phyloP scores from a whole-genome alignment of 768 basidiomycete species.

The Lactarius vividus region DNA sequence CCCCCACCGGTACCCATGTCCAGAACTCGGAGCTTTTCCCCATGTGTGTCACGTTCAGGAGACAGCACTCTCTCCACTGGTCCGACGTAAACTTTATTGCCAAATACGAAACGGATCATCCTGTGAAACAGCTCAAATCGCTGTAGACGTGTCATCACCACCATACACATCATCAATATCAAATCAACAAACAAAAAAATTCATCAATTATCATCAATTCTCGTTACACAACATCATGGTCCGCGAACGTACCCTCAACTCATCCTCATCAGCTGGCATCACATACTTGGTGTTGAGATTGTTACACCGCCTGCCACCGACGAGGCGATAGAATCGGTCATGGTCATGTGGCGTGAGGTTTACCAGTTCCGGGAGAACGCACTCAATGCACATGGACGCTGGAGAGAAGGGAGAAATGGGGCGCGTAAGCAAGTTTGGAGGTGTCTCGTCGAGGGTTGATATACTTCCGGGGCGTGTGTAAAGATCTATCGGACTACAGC shows the following conservation, averaged over 20 bases:
- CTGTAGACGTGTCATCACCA: conserved; percentile 35
- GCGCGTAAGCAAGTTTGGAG: not conserved
- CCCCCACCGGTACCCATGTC: conserved; percentile 71
- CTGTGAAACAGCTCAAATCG: conserved; percentile 63
- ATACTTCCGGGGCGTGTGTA: conserved; percentile 25
- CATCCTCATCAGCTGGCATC: conserved; percentile 65
- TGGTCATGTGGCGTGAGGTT: conserved; percentile 41
- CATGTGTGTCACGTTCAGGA: conserved; percentile 31
- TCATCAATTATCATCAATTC: too few species aligned
- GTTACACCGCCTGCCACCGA: conserved; percentile 55
- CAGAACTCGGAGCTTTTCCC: conserved; percentile 43
- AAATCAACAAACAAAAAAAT: too few species aligned
- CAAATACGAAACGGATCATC: conserved; percentile 64
- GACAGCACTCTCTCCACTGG: conserved; percentile 58
- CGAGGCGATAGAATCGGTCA: conserved; percentile 50
- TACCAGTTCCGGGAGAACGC: conserved; percentile 39
- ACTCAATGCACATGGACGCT: conserved; percentile 36
- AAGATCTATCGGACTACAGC: conserved; percentile 17
- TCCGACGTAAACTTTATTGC: conserved; percentile 62
- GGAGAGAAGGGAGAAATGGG: conserved; percentile 8
- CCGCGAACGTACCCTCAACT: conserved; percentile 49
- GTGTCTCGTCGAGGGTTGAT: conserved; percentile 17
- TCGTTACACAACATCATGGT: not conserved
- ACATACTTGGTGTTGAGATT: conserved; percentile 54
- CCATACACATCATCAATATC: conserved; percentile 1